Conservation (phyloP, 139 green algal species). For the Zygnema cylindricum region DNA sequence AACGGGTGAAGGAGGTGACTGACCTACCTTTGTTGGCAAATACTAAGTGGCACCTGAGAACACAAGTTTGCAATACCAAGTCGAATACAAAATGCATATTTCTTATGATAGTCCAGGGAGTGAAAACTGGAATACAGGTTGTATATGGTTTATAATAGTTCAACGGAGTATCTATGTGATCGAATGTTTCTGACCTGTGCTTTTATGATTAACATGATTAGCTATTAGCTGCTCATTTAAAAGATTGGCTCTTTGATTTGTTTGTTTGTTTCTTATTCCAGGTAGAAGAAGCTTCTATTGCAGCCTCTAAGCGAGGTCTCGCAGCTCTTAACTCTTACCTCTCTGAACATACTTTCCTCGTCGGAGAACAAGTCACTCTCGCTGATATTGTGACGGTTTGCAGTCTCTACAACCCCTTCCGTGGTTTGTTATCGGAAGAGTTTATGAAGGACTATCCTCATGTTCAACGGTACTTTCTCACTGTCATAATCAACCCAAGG, state of each 20-base stretch:
- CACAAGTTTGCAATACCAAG: too few relatives aligned
- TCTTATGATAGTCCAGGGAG: too few relatives aligned
- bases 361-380: conserved; percentile 69
- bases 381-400: conserved; percentile 71
- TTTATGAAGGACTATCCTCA: conserved; percentile 68
- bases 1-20: conserved; percentile 34
- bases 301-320: conserved; percentile 61
- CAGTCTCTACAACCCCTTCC: conserved; percentile 66
- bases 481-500: conserved; percentile 68
- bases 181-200: too few relatives aligned
- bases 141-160: too few relatives aligned
- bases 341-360: conserved; percentile 68
- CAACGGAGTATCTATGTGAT: too few relatives aligned
- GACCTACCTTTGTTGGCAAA: too few relatives aligned
- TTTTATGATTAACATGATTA: too few relatives aligned
- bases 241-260: too few relatives aligned
- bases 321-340: conserved; percentile 66
- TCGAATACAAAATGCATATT: too few relatives aligned
- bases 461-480: conserved; percentile 70
- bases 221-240: too few relatives aligned
- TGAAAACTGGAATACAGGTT: too few relatives aligned
- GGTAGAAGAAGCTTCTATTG: conserved; percentile 50
- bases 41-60: too few relatives aligned
- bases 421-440: conserved; percentile 24
- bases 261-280: conserved; percentile 20